Evolutionary conservation across 2,329 filamentous ascomycete species (phyloP).

Genomic region (Exophiala sp.): DNA sequence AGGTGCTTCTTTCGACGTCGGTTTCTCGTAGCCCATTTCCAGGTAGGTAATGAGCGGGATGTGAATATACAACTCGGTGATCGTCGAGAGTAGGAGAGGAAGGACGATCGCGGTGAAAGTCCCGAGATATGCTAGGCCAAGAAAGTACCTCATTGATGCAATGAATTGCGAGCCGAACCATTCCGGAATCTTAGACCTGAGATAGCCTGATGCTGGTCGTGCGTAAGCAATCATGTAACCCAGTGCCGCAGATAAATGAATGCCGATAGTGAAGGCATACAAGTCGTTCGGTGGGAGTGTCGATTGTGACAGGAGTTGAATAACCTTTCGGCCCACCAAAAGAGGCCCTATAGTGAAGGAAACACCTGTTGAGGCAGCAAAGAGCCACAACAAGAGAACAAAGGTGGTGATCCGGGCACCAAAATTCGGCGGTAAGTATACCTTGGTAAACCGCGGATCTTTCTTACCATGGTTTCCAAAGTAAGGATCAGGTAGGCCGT

Average conservation of each 20-base stretch:
- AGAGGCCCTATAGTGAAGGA: constrained; percentile 82
- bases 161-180: constrained; percentile 23
- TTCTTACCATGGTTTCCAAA: constrained; percentile 59
- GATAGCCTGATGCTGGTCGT: constrained; percentile 14
- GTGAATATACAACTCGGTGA: constrained; percentile 85
- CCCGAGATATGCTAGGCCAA: constrained; percentile 71
- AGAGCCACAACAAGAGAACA: constrained; percentile 86
- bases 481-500: constrained; percentile 54
- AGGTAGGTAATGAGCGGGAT: constrained; percentile 82
- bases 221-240: constrained; percentile 60
- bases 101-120: constrained; percentile 71
- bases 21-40: constrained; percentile 21
- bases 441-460: constrained; percentile 62
- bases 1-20: background rate
- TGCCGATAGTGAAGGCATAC: constrained; percentile 88
- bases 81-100: constrained; percentile 71
- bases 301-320: constrained; percentile 67
- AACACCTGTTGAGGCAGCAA: constrained; percentile 83
- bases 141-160: constrained; percentile 30
- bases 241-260: constrained; percentile 71
- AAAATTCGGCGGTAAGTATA: constrained; percentile 85
- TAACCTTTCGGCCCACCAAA: constrained; percentile 75
- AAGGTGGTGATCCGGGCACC: constrained; percentile 75
- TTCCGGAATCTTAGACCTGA: constrained; percentile 10
- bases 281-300: constrained; percentile 84